A percentile compares a stretch with the other conserved stretches of the same genome.
Conservation (phyloP, 192 early-diverging fungal species). For the Umbelopsis sp. region DNA sequence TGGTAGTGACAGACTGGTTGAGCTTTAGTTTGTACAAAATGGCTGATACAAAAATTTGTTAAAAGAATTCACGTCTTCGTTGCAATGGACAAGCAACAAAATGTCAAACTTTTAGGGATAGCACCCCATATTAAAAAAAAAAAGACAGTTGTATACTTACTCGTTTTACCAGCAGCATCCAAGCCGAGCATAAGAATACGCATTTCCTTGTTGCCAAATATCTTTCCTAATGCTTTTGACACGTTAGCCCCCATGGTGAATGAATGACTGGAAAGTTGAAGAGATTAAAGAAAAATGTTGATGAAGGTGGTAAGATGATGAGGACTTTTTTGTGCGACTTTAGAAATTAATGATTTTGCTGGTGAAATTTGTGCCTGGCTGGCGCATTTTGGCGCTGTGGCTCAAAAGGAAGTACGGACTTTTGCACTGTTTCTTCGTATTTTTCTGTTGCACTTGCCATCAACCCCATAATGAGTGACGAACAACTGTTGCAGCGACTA, state of each 20-base stretch:
- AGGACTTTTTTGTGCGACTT: slow-evolving; percentile 8
- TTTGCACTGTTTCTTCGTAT: neutral
- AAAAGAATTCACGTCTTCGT: neutral
- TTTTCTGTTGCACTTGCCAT: neutral
- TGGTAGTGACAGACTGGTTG: slow-evolving; percentile 97
- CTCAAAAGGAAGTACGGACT: neutral
- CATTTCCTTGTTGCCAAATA: slow-evolving; percentile 95
- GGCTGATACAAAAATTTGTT: slow-evolving; percentile 44
- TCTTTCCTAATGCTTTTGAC: slow-evolving; percentile 71
- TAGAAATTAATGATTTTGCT: neutral
- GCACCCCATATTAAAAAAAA: too few species aligned
- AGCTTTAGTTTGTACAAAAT: slow-evolving; percentile 99
- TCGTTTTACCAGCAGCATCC: slow-evolving; percentile 94
- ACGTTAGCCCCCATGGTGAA: slow-evolving; percentile 78
- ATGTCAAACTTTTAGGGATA: slow-evolving; percentile 8
- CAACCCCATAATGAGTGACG: neutral
- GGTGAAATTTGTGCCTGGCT: slow-evolving; percentile 8
- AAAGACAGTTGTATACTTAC: slow-evolving; percentile 30
- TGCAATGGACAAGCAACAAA: neutral
- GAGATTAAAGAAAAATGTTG: neutral
- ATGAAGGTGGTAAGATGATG: slow-evolving; percentile 17
- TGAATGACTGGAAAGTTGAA: neutral
- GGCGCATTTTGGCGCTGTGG: neutral
- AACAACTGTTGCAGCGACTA: slow-evolving; percentile 7
- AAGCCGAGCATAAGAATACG: slow-evolving; percentile 95